Evolutionary conservation across 2,329 filamentous ascomycete genomes (phyloP).

Genomic region (Ophiocordyceps camponoti-saundersi): DNA sequence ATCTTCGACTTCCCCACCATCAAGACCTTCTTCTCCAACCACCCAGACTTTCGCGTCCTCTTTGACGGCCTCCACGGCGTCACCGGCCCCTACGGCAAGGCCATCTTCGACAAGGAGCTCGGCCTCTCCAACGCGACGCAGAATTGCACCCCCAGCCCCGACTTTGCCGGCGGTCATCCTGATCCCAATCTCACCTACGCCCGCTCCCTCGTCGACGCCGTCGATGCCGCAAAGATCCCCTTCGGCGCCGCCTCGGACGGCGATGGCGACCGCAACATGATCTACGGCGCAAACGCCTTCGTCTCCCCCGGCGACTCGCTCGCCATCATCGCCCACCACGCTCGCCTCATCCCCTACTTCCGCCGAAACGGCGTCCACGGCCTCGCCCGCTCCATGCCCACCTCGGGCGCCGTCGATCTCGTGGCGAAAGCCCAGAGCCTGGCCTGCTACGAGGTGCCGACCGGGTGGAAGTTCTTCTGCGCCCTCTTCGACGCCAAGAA

Average conservation of each 20-base stretch:
- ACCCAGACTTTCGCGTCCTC: slow-evolving; percentile 89
- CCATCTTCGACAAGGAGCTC: slow-evolving; percentile 89
- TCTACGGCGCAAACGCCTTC: slow-evolving; percentile 91
- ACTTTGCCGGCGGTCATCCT: slow-evolving; percentile 94
- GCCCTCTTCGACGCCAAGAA: slow-evolving; percentile 87
- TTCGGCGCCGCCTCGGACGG: slow-evolving; percentile 95
- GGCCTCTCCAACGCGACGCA: slow-evolving; percentile 65
- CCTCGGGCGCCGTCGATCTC: slow-evolving; percentile 84
- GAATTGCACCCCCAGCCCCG: slow-evolving; percentile 81
- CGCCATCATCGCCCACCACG: slow-evolving; percentile 95
- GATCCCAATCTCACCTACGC: slow-evolving; percentile 97
- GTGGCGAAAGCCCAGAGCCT: slow-evolving; percentile 91
- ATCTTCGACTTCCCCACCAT: slow-evolving; percentile 98
- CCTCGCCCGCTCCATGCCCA: slow-evolving; percentile 93
- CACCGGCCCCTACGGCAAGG: slow-evolving; percentile 84
- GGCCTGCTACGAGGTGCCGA: slow-evolving; percentile 89
- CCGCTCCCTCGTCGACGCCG: slow-evolving; percentile 81
- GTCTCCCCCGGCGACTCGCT: slow-evolving; percentile 94
- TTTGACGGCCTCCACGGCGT: slow-evolving; percentile 93
- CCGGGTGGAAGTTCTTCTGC: slow-evolving; percentile 99
- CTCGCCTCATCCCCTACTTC: slow-evolving; percentile 95
- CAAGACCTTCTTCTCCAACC: slow-evolving; percentile 74
- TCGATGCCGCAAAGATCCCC: slow-evolving; percentile 80
- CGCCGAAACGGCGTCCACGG: slow-evolving; percentile 93
- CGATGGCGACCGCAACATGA: slow-evolving; percentile 99